Evolutionary conservation across 129 eudicot species (phyloP).

Genomic region (Dittrichia graveolens): DNA sequence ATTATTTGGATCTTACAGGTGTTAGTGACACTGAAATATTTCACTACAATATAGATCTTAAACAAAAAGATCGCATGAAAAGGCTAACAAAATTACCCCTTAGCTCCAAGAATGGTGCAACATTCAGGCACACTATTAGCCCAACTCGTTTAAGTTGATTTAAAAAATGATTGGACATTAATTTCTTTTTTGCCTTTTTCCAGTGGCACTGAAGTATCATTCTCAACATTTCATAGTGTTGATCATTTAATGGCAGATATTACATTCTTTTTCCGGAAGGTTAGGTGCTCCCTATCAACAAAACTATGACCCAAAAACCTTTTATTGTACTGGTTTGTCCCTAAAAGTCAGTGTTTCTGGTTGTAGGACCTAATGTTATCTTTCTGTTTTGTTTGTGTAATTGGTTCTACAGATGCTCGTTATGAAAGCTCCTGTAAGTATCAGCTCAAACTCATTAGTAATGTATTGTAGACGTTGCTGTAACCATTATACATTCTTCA

Average conservation of each 20-base stretch:
- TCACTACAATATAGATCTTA: conserved; percentile 60
- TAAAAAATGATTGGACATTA: neutral
- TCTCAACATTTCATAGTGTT: conserved; percentile 42
- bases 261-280: conserved; percentile 59
- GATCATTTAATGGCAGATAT: conserved; percentile 50
- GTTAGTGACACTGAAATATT: conserved; percentile 57
- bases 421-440: conserved; percentile 73
- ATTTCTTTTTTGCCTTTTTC: conserved; percentile 21
- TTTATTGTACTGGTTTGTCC: conserved; percentile 1
- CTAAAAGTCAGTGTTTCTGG: neutral
- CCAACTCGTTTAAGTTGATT: conserved; percentile 7
- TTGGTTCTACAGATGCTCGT: conserved; percentile 63
- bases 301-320: neutral
- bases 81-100: conserved; percentile 56
- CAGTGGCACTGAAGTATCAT: conserved; percentile 93
- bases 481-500: neutral
- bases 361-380: conserved; percentile 22
- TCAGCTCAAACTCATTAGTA: conserved; percentile 15
- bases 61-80: conserved; percentile 47
- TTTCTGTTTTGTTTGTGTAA: conserved; percentile 25
- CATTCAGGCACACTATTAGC: conserved; percentile 62
- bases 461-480: neutral
- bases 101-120: conserved; percentile 67
- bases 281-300: conserved; percentile 30
- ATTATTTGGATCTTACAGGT: conserved; percentile 45